These are phyloP conservation scores for Coemansia sp. DNA, from an alignment of 192 early-diverging fungal species.

Conservation along the genomic window DNA sequence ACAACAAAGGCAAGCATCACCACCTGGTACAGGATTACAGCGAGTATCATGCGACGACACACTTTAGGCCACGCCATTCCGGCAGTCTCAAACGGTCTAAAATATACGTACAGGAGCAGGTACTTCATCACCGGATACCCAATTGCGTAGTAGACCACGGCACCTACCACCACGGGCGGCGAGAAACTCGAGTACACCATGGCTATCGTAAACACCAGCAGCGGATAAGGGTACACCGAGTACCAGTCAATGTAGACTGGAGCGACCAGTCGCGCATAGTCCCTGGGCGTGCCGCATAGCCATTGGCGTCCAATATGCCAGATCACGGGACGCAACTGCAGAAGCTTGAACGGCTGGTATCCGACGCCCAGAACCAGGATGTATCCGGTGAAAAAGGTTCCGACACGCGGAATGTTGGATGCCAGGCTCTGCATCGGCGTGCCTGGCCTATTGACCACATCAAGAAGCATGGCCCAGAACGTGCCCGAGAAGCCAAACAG, in stretches of 20 bases:
- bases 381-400: conserved; percentile 80
- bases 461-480: conserved; percentile 61
- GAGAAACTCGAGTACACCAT: conserved; percentile 77
- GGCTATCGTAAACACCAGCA: conserved; percentile 72
- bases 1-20: conserved; percentile 62
- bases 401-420: conserved; percentile 63
- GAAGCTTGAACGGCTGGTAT: conserved; percentile 67
- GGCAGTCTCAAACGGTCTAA: conserved; percentile 71
- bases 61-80: conserved; percentile 75
- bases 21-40: conserved; percentile 66
- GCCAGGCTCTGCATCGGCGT: conserved; percentile 67
- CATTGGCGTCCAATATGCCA: conserved; percentile 59
- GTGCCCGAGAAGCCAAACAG: conserved; percentile 76
- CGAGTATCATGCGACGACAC: conserved; percentile 66
- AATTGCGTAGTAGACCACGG: conserved; percentile 66
- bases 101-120: conserved; percentile 75
- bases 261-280: conserved; percentile 73
- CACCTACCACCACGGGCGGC: conserved; percentile 72
- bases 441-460: conserved; percentile 66
- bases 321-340: conserved; percentile 67
- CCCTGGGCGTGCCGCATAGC: conserved; percentile 75
- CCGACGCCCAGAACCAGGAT: conserved; percentile 73
- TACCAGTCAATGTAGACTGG: conserved; percentile 73
- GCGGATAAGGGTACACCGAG: conserved; percentile 67
- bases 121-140: conserved; percentile 74